These are phyloP conservation scores for Arthrobotrys conoides DNA, from an alignment of 2,329 filamentous ascomycete species.

Conservation along the genomic window DNA sequence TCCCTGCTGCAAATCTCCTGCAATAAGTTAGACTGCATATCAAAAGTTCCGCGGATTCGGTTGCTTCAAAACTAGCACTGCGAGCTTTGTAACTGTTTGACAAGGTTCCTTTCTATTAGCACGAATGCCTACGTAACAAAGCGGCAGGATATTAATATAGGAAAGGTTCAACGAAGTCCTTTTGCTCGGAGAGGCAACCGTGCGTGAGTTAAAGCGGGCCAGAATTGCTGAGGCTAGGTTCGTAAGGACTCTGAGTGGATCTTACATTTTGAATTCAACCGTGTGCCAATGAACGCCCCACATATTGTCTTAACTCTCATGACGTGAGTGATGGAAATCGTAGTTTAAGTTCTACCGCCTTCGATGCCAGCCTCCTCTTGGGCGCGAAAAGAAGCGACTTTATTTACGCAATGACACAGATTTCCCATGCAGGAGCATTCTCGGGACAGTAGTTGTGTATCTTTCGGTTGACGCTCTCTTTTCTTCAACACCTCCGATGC, in stretches of 20 bases:
- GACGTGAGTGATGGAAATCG: conserved; percentile 61
- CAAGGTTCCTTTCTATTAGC: conserved; percentile 35
- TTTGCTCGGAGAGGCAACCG: conserved; percentile 29
- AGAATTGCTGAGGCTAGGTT: conserved; percentile 25
- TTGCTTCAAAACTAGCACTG: conserved; percentile 26
- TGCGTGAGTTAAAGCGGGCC: conserved; percentile 51
- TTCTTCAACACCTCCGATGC: conserved; percentile 30
- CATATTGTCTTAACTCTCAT: conserved; percentile 58
- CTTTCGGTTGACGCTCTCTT: conserved; percentile 27
- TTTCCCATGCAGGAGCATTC: conserved; percentile 30
- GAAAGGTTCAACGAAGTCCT: conserved; percentile 26
- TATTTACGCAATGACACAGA: neutral
- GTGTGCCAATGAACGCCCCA: conserved; percentile 58
- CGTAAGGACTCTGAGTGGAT: conserved; percentile 33
- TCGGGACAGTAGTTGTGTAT: conserved; percentile 22
- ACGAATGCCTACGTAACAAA: conserved; percentile 42
- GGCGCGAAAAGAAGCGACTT: conserved; percentile 30
- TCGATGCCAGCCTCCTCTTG: conserved; percentile 47
- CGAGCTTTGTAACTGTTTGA: conserved; percentile 14
- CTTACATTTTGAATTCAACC: conserved; percentile 57
- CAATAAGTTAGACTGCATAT: conserved; percentile 61
- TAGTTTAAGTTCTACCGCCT: conserved; percentile 53
- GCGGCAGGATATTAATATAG: conserved; percentile 42
- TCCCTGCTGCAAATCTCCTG: conserved; percentile 61
- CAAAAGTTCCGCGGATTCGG: conserved; percentile 56